Evolutionary conservation across 2,329 filamentous ascomycete species (phyloP).

Genomic region (Sporothrix mexicana): DNA sequence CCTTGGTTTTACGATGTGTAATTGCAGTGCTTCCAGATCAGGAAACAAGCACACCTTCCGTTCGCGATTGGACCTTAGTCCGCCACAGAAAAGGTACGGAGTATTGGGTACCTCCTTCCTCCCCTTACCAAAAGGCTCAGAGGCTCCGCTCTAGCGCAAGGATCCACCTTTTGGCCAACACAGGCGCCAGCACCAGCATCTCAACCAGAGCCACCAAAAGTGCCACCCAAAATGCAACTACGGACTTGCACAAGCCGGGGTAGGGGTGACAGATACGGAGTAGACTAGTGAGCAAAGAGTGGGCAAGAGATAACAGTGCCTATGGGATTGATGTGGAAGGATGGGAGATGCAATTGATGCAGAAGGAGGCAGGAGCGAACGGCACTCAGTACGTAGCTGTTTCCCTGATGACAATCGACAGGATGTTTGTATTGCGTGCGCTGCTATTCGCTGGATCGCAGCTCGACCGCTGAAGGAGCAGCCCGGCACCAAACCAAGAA

Average conservation of each 20-base stretch:
- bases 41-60: neutral
- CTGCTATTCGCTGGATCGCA: constrained; percentile 13
- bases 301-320: neutral
- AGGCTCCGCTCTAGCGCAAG: neutral
- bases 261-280: neutral
- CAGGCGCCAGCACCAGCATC: neutral
- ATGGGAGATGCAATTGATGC: neutral
- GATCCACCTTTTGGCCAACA: constrained; percentile 14
- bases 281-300: constrained; percentile 12
- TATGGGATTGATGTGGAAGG: neutral
- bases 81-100: constrained; percentile 7
- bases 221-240: neutral
- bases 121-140: neutral
- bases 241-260: constrained; percentile 18
- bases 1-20: constrained; percentile 1
- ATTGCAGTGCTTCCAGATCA: constrained; percentile 26
- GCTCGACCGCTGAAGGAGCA: neutral
- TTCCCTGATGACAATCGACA: neutral
- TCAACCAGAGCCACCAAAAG: neutral
- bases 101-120: constrained; percentile 1
- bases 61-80: constrained; percentile 8
- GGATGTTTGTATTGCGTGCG: neutral
- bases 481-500: neutral
- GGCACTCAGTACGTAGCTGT: neutral
- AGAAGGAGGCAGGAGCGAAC: constrained; percentile 10